Base-by-base conservation (phyloP, 177 flowering plant genomes). In the Vitis hybrid region DNA sequence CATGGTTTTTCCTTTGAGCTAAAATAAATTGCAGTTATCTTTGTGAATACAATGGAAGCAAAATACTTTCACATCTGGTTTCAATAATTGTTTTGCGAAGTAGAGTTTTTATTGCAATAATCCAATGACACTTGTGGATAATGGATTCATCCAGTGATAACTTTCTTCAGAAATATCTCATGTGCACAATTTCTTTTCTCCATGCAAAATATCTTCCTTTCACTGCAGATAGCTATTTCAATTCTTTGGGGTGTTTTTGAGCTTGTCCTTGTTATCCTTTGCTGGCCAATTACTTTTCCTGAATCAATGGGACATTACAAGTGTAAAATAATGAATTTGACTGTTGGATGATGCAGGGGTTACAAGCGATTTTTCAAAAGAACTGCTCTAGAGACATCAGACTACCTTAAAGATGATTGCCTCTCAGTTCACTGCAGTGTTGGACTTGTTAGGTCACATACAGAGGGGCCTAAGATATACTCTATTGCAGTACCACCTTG, bases 321-420 rank as follows among this genome's bases (percentile, higher is more conserved):
- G 12, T 18, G 44, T 33, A 2, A 51, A 22, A 9, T 65, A 47
- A 10, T 49, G 2, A 10, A 17, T 58, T 56, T 18, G 38, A 50
- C 49, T 62, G 53, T 75, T 72, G 58, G 6, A 70, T 68, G 73
- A 14, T 75, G 70, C 82, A 90, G 94, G 94, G 94, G 94, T 13
- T 90, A 90, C 78, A 88, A 90, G 67, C 79, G 91, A 1, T 89
- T 89, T 66, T 89, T 75, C 62, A 87, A 77, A 80, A 83, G 91
- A 81, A 77, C 83, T 31, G 55, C 77, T 55, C 72, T 89, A 15
- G 90, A 89, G 75, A 56, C 84, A 69, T 89, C 93, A 22, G 91
- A 89, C 76, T 89, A 84, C 79, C 84, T 89, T 20, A 87, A 87
- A 73, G 91, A 89, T 79, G 91, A 89, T 71, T 84, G 87, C 73